Conservation (phyloP, 1,284 basidiomycete species). For the Puccinia triticina region DNA sequence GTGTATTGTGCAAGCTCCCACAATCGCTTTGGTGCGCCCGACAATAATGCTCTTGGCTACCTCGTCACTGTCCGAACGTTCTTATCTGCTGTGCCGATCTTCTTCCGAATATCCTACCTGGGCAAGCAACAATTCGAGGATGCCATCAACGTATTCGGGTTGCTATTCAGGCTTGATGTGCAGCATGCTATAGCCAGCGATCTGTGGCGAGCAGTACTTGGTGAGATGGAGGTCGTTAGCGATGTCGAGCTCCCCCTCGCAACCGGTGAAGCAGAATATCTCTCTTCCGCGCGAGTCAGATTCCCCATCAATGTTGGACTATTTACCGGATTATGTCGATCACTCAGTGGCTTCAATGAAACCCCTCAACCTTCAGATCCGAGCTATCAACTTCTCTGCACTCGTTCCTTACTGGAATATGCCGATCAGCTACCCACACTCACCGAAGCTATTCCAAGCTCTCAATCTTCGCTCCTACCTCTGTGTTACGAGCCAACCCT, state of each 20-base stretch:
- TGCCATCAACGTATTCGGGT: constrained; percentile 39
- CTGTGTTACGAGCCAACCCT: constrained; percentile 42
- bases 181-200: constrained; percentile 47
- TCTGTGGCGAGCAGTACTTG: constrained; percentile 34
- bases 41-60: constrained; percentile 49
- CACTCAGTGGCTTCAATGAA: constrained; percentile 49
- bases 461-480: constrained; percentile 41
- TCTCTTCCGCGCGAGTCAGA: constrained; percentile 27
- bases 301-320: constrained; percentile 46
- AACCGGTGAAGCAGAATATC: constrained; percentile 37
- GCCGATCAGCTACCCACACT: constrained; percentile 41
- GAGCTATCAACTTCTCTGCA: constrained; percentile 19
- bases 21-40: constrained; percentile 32
- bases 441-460: constrained; percentile 42
- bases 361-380: neutral
- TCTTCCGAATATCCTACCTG: constrained; percentile 40
- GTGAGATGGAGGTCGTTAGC: constrained; percentile 21
- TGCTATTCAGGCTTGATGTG: constrained; percentile 41
- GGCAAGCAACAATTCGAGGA: constrained; percentile 44
- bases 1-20: constrained; percentile 35
- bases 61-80: constrained; percentile 43
- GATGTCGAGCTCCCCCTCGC: constrained; percentile 33
- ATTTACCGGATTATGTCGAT: constrained; percentile 43
- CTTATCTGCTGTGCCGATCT: constrained; percentile 43
- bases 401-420: constrained; percentile 35